A percentile compares a stretch with the other conserved stretches of the same genome.
Conservation (phyloP, 2,329 filamentous ascomycete species). For the Helicocarpus griseus region DNA sequence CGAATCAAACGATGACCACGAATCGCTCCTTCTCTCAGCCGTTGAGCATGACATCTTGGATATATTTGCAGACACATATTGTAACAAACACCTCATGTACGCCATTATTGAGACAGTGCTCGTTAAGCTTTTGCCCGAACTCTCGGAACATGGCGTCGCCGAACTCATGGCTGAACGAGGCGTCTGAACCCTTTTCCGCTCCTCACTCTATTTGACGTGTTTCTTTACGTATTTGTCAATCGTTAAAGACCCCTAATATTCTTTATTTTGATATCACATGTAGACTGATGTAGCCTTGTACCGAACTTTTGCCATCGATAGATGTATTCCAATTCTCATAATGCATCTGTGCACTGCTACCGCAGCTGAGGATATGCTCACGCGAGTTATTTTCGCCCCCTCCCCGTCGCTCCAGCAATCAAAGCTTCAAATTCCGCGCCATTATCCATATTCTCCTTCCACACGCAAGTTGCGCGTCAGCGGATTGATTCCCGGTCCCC, state of each 20-base stretch:
- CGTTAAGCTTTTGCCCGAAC: slow-evolving; percentile 74
- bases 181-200: slow-evolving; percentile 1
- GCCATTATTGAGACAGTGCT: slow-evolving; percentile 70
- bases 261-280: neutral
- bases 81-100: slow-evolving; percentile 89
- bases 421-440: too few relatives aligned
- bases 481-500: neutral
- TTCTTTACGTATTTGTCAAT: neutral
- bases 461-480: too few relatives aligned
- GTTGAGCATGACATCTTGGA: slow-evolving; percentile 58
- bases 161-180: slow-evolving; percentile 68
- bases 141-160: slow-evolving; percentile 59
- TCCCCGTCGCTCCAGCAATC: too few relatives aligned
- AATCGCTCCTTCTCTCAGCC: slow-evolving; percentile 45
- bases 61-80: slow-evolving; percentile 70
- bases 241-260: neutral
- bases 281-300: neutral
- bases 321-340: too few relatives aligned
- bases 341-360: too few relatives aligned
- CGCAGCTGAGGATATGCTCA: neutral
- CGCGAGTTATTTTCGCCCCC: neutral
- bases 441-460: too few relatives aligned
- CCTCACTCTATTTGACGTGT: neutral
- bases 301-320: neutral
- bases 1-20: slow-evolving; percentile 28